Evolutionary conservation across 371 early-diverging fungal genomes (phyloP).

Genomic region (Mucor mucedo): DNA sequence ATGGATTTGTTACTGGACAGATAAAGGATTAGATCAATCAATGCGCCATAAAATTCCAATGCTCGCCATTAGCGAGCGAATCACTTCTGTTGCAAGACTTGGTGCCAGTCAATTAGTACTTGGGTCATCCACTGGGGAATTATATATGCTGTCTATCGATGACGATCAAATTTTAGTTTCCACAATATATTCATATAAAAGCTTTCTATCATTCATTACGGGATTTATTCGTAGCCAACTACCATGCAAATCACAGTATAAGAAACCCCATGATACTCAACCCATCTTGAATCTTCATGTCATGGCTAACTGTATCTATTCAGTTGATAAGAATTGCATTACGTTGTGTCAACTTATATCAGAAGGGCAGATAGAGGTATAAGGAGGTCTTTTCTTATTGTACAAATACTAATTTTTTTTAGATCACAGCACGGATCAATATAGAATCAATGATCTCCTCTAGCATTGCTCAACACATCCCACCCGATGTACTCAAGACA

Average conservation of each 20-base stretch:
- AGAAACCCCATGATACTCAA: neutral
- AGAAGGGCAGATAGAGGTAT: neutral
- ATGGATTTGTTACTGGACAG: neutral
- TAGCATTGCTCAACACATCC: no score
- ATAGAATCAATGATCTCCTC: no score
- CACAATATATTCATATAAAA: neutral
- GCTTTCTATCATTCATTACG: neutral
- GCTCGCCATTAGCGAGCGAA: neutral
- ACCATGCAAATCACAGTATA: neutral
- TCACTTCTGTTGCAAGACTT: slow-evolving; percentile 8
- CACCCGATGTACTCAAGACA: no score
- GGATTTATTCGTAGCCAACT: neutral
- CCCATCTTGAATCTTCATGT: slow-evolving; percentile 1
- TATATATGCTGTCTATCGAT: neutral
- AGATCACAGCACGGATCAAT: no score
- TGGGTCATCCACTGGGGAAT: slow-evolving; percentile 6
- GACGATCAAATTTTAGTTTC: neutral
- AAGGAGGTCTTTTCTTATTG: neutral
- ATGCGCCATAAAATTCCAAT: neutral
- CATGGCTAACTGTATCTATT: neutral
- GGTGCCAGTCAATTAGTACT: neutral
- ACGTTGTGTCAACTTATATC: neutral
- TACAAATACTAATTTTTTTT: no score
- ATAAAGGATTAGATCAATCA: neutral
- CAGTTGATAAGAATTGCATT: neutral